Base-by-base conservation (phyloP, 2,329 filamentous ascomycete species). In the Aspergillus sp. region DNA sequence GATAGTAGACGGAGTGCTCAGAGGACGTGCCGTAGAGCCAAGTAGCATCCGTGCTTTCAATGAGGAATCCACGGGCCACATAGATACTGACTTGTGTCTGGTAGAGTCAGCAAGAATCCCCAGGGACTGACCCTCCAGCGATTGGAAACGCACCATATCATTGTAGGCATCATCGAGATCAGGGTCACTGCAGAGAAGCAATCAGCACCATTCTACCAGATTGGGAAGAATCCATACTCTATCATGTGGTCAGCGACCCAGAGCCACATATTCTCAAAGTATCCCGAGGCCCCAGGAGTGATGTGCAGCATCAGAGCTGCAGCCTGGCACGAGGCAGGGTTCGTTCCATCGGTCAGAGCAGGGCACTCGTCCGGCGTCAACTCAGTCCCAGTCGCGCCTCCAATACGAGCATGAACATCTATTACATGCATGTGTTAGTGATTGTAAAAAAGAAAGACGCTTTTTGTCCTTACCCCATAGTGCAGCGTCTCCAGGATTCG, bases 1-100 rank as follows among this genome's bases (percentile, higher is more conserved):
- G 84, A 76, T 89, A 91, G n/a, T 88, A 71, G 1, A 81, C 77
- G 45, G 79, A 79, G 68, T 89, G 87, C 71, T 90, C 87, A 0
- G 81, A 81, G 0, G 82, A 78, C 1, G 85, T 86, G 7, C 84
- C 87, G 45, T 81, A 83, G 17, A 88, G 69, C 86, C 85, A 88
- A n/a, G n/a, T n/a, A 23, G 76, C 73, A 2, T 72, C 73, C 49
- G 72, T 66, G 10, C 72, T 76, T 57, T 82, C 78, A 47, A 80
- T 74, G 9, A 82, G 70, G 58, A 82, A 72, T 53, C 78, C 80
- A 46, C 78, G 76, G 23, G 74, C 78, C 49, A 73, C 74, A 66
- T 77, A 81, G 54, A 81, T 73, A 75, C 89, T 87, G 70, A 94
- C 88, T 71, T 94, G 88, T 49, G 59, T 60, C 11, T 64, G 54